Evolutionary conservation across 1,284 basidiomycete genomes (phyloP), one percentile per base, ranked within the genome.

Genomic region (Xanthoconium separans): DNA sequence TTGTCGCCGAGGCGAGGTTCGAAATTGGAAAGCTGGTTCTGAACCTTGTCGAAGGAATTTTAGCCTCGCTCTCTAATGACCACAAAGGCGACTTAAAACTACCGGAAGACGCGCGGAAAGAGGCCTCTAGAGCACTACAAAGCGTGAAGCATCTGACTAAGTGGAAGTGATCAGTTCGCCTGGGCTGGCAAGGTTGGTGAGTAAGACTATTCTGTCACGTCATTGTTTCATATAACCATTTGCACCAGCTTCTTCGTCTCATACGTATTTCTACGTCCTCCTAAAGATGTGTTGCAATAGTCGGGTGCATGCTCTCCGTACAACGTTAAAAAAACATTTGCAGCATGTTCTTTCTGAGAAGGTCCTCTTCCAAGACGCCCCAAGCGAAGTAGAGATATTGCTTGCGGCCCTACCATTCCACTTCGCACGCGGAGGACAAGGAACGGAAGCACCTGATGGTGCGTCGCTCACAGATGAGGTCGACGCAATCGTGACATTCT

Each of bases 11-110:
- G 67, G 83, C 84, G 8, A 79, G 85, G 44, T 95, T 95, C 65
- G 95, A 98, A 68, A 82, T 89, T 18, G 92, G 92, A 13, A 93
- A 93, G 65, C 70, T 95, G 30, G 72, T 95, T 20, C 76, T 79
- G 47, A 83, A 76, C 49, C 76, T 81, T 44, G 58, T 51, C 8
- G 61, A 70, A 10, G 66, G 63, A 33, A 69, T 65, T 30, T 54
- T 70, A 2, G 51, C 51, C 18, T 58, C 62, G 18, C 52, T 68
- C 18, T 59, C 60, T 4, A 61, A 58, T 11, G 53, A 61, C n/a
- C 50, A 43, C 13, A 58, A 43, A 13, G 37, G 3, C 13, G 29
- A 22, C 37, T 50, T 44, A 13, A 45, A 18, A 11, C 43, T 44
- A 24, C 45, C 31, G 7, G 54, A 57, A 37, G 55, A 52, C 6